Base-by-base conservation (phyloP, 495 filamentous ascomycete genomes). In the Entonaema liquescens region DNA sequence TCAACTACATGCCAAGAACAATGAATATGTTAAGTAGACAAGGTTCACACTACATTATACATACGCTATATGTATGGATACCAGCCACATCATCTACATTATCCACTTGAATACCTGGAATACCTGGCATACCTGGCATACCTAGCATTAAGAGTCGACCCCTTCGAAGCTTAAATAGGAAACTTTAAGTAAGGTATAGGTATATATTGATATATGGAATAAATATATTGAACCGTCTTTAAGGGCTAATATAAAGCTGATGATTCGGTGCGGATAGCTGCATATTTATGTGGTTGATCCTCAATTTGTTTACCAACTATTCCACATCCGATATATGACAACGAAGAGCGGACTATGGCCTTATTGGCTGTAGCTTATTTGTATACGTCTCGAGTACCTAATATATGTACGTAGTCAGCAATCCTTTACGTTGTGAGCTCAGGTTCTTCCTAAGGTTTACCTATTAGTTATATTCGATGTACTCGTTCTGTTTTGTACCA, bases 201-300 rank as follows among this genome's bases (percentile, higher is more conserved):
- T 40, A 31, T 7, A 31, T 31, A 12, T 47, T 47, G 3, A 33
- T 33, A 33, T 47, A 47, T 47, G 42, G 11, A 23, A 47, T 47
- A 4, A 21, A 12, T 47, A 13, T 47, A 47, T 23, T 47, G 2
- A 47, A 21, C 21, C 12, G 42, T 23, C 42, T 2, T 3, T 2
- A 21, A 47, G 19, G 42, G 5, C 5, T 26, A 29, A 29, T 53
- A n/a, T 17, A 29, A 12, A 29, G n/a, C 2, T 29, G 2, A 26
- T 28, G 59, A 58, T 36, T 58, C 65, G 59, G 11, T 15, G 59
- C 59, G 65, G 65, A 59, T 68, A 62, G 65, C 65, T 57, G 53
- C 65, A 66, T 66, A 28, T 13, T 17, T 53, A 53, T 53, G 50
- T 53, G 19, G 17, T 23, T 11, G 21, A 47, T 47, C 3, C 42